A percentile compares a stretch with the other conserved stretches of the same genome.
phyloP scores from a whole-genome alignment of 352 stramenopile species.

The Blastocystis sp. region DNA sequence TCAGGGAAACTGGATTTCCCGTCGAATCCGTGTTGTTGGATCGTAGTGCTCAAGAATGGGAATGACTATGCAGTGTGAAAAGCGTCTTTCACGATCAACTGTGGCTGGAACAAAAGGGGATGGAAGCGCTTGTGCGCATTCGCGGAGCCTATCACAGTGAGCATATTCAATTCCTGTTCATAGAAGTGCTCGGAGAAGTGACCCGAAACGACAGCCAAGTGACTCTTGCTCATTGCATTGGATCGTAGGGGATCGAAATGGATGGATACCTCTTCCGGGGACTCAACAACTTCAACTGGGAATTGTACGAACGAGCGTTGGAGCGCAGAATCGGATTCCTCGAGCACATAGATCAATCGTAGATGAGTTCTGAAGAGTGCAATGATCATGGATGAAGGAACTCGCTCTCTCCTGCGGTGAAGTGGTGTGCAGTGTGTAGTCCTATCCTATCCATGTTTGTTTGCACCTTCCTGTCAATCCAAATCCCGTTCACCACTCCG shows the following conservation, averaged over 20 bases:
- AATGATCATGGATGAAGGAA: too few relatives aligned
- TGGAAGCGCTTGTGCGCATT: not conserved
- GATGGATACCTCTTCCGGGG: not conserved
- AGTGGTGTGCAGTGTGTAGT: too few relatives aligned
- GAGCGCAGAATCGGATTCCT: too few relatives aligned
- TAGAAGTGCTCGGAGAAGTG: constrained; percentile 30
- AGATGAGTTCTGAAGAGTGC: too few relatives aligned
- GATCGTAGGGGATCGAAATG: constrained; percentile 1
- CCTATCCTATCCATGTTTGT: too few relatives aligned
- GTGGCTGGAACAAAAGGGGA: not conserved
- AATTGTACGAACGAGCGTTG: constrained; percentile 8
- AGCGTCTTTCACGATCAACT: not conserved
- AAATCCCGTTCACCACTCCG: too few relatives aligned
- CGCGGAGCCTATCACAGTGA: not conserved
- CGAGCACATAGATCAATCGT: too few relatives aligned
- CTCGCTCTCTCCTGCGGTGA: too few relatives aligned
- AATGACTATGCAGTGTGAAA: constrained; percentile 12
- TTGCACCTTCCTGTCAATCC: too few relatives aligned
- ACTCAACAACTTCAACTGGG: constrained; percentile 43
- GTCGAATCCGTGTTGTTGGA: constrained; percentile 55
- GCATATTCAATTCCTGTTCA: constrained; percentile 5
- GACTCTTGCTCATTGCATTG: not conserved
- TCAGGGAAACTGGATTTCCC: not conserved
- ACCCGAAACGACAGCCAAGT: not conserved
- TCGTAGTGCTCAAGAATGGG: not conserved